These are phyloP conservation scores for Chrysanthemum makinoi DNA, from an alignment of 129 eudicot genomes.

Conservation along the genomic window DNA sequence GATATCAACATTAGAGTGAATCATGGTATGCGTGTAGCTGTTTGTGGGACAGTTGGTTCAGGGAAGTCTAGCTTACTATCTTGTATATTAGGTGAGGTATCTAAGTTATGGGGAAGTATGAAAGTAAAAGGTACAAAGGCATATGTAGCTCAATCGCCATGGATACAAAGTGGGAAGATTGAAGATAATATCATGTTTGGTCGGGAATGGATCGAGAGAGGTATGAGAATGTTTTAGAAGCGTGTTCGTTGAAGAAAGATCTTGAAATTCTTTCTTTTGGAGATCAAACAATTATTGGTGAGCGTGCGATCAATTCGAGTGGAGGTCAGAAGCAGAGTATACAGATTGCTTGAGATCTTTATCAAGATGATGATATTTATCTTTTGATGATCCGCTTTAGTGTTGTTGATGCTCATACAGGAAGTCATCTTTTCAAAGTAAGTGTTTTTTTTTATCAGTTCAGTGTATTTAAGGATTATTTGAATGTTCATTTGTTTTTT, in stretches of 20 bases:
- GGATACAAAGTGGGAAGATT: conserved; percentile 92
- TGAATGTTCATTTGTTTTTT: too few relatives aligned
- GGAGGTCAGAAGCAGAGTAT: conserved; percentile 95
- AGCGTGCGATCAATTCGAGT: conserved; percentile 85
- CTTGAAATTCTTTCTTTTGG: conserved; percentile 69
- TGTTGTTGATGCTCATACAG: conserved; percentile 92
- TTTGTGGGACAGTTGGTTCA: conserved; percentile 82
- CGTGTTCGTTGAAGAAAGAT: conserved; percentile 76
- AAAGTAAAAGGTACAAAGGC: conserved; percentile 64
- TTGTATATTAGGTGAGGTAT: conserved; percentile 70
- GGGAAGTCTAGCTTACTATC: conserved; percentile 83
- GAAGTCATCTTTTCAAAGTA: conserved; percentile 80
- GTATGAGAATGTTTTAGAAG: conserved; percentile 68
- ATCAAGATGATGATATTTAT: conserved; percentile 86
- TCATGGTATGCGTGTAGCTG: conserved; percentile 70
- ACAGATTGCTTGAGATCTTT: conserved; percentile 82
- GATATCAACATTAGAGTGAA: conserved; percentile 49
- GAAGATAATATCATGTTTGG: conserved; percentile 82
- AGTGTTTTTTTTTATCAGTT: too few relatives aligned
- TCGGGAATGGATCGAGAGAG: conserved; percentile 52
- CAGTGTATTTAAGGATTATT: too few relatives aligned
- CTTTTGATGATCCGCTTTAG: conserved; percentile 92
- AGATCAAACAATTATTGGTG: conserved; percentile 85
- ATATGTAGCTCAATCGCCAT: conserved; percentile 76
- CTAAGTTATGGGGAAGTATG: conserved; percentile 61